Conservation (phyloP, 371 early-diverging fungal species). For the Choanephora cucurbitarum region DNA sequence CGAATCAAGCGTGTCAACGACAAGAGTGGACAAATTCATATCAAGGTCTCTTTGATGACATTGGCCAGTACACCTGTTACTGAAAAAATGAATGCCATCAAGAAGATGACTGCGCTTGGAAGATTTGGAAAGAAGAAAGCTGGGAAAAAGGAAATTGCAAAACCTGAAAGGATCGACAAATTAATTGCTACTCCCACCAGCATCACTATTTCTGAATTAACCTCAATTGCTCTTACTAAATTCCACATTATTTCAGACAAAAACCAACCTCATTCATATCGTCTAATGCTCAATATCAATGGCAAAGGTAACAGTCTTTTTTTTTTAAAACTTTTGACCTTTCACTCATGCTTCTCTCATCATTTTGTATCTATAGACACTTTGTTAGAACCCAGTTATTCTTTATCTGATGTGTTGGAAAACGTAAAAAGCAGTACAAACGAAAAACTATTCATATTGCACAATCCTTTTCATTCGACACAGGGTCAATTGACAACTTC, state of each 20-base stretch:
- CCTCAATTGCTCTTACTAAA: constrained; percentile 27
- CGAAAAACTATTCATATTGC: constrained; percentile 23
- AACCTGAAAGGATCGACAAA: constrained; percentile 38
- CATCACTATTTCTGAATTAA: constrained; percentile 26
- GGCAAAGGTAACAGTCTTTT: constrained; percentile 24
- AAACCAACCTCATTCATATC: constrained; percentile 20
- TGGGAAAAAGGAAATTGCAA: constrained; percentile 7
- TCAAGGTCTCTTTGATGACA: constrained; percentile 30
- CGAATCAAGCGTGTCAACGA: constrained; percentile 46
- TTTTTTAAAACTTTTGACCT: too few relatives aligned
- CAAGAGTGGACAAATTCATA: constrained; percentile 29
- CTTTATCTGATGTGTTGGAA: constrained; percentile 11
- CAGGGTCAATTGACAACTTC: constrained; percentile 5
- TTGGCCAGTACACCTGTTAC: neutral
- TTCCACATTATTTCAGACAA: constrained; percentile 30
- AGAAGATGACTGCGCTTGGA: constrained; percentile 17
- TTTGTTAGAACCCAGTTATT: constrained; percentile 4
- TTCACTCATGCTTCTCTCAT: too few relatives aligned
- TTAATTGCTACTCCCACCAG: constrained; percentile 30
- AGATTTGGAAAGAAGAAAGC: constrained; percentile 16
- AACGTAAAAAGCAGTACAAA: constrained; percentile 4
- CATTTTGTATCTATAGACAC: constrained; percentile 7
- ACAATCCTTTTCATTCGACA: constrained; percentile 9
- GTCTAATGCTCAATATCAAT: constrained; percentile 15
- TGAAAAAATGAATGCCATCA: constrained; percentile 19